Conservation (phyloP, 2,329 filamentous ascomycete species). For the Aspergillus udagawae region DNA sequence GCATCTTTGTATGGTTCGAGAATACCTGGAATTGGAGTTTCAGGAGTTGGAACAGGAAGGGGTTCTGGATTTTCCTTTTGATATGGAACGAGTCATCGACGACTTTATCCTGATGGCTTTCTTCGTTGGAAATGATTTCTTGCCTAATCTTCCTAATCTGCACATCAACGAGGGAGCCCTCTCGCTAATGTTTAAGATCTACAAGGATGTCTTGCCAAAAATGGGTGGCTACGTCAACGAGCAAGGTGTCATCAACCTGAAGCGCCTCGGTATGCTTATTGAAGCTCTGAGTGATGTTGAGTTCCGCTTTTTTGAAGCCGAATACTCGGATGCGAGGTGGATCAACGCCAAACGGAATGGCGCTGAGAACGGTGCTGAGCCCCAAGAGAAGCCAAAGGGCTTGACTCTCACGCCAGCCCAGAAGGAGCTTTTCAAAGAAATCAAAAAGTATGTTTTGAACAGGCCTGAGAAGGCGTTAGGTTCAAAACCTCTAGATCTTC, state of each 20-base stretch:
- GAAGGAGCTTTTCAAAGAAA: slow-evolving; percentile 73
- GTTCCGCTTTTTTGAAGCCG: slow-evolving; percentile 85
- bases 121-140: slow-evolving; percentile 98
- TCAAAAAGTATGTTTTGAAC: slow-evolving; percentile 77
- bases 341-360: slow-evolving; percentile 80
- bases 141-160: slow-evolving; percentile 90
- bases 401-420: slow-evolving; percentile 76
- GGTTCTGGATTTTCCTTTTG: slow-evolving; percentile 70
- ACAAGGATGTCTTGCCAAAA: slow-evolving; percentile 83
- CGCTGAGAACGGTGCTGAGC: slow-evolving; percentile 61
- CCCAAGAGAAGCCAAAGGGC: slow-evolving; percentile 52
- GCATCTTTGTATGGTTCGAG: slow-evolving; percentile 94
- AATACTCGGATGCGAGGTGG: slow-evolving; percentile 86
- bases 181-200: slow-evolving; percentile 94
- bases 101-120: slow-evolving; percentile 99
- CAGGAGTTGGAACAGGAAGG: slow-evolving; percentile 79
- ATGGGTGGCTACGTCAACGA: slow-evolving; percentile 96
- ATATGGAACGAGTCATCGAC: slow-evolving; percentile 95
- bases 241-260: slow-evolving; percentile 83
- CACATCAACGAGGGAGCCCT: slow-evolving; percentile 98
- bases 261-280: slow-evolving; percentile 71
- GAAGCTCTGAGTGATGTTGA: slow-evolving; percentile 85
- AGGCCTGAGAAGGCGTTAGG: slow-evolving; percentile 51
- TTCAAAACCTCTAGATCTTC: slow-evolving; percentile 63
- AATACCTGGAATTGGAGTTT: slow-evolving; percentile 96